These are phyloP conservation scores for Tolypocladium album DNA, from an alignment of 2,329 filamentous ascomycete genomes.

Conservation along the genomic window DNA sequence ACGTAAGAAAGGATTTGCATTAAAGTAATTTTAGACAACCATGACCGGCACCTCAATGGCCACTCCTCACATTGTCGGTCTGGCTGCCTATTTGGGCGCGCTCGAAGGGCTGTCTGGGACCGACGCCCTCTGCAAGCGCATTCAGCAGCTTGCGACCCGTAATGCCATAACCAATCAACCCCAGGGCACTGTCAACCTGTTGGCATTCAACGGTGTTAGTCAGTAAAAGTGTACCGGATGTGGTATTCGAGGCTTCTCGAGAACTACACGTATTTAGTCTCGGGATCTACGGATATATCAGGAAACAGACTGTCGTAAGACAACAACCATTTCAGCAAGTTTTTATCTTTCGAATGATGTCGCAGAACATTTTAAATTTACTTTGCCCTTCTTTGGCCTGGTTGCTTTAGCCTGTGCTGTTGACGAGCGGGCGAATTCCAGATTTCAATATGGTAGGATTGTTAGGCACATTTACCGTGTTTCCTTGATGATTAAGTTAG, in stretches of 20 bases:
- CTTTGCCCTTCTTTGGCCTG: too few relatives aligned
- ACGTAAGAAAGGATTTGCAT: conserved; percentile 2
- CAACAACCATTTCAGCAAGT: too few relatives aligned
- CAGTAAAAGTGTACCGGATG: neutral
- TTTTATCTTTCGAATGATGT: too few relatives aligned
- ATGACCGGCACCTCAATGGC: conserved; percentile 38
- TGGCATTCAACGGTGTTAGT: conserved; percentile 38
- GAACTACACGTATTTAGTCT: neutral
- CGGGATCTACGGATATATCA: neutral
- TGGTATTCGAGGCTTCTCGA: neutral
- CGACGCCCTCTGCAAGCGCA: conserved; percentile 31
- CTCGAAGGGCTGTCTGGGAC: conserved; percentile 21
- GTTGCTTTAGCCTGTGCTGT: too few relatives aligned
- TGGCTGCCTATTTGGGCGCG: conserved; percentile 13
- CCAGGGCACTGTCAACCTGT: conserved; percentile 33
- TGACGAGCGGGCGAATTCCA: too few relatives aligned
- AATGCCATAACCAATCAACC: conserved; percentile 27
- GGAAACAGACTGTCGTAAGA: too few relatives aligned
- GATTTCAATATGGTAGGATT: too few relatives aligned
- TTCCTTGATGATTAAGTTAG: too few relatives aligned
- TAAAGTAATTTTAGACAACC: conserved; percentile 11
- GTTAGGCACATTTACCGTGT: too few relatives aligned
- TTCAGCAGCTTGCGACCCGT: conserved; percentile 29
- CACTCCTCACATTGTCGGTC: conserved; percentile 30
- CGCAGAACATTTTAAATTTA: too few relatives aligned